These are phyloP conservation scores for Anthracocystis setariae DNA, from an alignment of 1,284 basidiomycete species.

Conservation along the genomic window DNA sequence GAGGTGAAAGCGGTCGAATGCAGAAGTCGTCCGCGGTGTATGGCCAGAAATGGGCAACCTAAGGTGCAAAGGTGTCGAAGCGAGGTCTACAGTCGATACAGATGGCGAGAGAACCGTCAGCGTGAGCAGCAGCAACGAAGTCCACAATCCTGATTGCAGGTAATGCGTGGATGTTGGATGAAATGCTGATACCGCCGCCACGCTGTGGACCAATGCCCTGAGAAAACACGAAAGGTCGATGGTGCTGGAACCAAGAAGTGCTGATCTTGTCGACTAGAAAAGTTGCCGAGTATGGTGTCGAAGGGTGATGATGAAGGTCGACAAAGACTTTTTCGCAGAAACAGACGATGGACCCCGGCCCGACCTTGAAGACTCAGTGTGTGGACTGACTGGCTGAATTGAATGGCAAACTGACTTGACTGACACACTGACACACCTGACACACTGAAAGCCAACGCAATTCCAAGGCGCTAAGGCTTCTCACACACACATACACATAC, in stretches of 20 bases:
- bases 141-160: neutral
- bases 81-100: neutral
- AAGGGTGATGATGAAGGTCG: neutral
- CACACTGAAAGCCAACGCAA: too few relatives aligned
- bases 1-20: neutral
- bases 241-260: slow-evolving; percentile 6
- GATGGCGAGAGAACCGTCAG: slow-evolving; percentile 8
- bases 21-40: neutral
- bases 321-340: slow-evolving; percentile 1
- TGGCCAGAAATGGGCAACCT: neutral
- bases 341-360: slow-evolving; percentile 17
- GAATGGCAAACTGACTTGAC: slow-evolving; percentile 9
- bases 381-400: slow-evolving; percentile 8
- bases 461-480: slow-evolving; percentile 1
- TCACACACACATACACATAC: neutral
- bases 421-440: slow-evolving; percentile 18
- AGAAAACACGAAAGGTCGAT: slow-evolving; percentile 15
- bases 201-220: slow-evolving; percentile 14
- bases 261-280: slow-evolving; percentile 6
- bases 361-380: slow-evolving; percentile 6
- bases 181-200: slow-evolving; percentile 12
- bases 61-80: slow-evolving; percentile 4
- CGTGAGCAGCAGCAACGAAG: slow-evolving; percentile 13
- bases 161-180: slow-evolving; percentile 1
- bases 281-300: slow-evolving; percentile 6